Evolutionary conservation across 129 eudicot species (phyloP).

Genomic region (Mikania micrantha): DNA sequence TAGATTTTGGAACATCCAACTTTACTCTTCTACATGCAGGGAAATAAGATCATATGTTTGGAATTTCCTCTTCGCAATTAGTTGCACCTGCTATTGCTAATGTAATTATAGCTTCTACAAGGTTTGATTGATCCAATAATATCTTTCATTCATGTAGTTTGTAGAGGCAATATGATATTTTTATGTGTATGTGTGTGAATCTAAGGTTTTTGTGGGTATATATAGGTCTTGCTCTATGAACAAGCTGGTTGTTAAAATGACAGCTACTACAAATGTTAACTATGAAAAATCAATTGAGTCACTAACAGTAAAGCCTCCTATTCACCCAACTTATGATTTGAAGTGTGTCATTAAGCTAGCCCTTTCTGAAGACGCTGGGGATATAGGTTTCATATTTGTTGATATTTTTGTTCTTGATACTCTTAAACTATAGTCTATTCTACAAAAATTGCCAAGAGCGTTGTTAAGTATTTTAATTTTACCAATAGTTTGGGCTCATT

Average conservation of each 20-base stretch:
- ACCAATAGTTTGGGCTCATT: background rate
- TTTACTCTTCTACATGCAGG: slow-evolving; percentile 13
- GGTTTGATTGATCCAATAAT: slow-evolving; percentile 17
- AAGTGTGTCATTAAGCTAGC: slow-evolving; percentile 77
- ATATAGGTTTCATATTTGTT: slow-evolving; percentile 72
- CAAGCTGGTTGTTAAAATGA: slow-evolving; percentile 52
- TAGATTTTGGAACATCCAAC: background rate
- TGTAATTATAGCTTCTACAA: slow-evolving; percentile 29
- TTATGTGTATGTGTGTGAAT: background rate
- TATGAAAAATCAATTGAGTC: slow-evolving; percentile 30
- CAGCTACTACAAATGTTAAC: slow-evolving; percentile 32
- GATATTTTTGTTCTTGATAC: background rate
- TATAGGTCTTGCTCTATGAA: slow-evolving; percentile 11
- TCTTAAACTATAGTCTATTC: slow-evolving; percentile 30
- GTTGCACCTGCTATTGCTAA: slow-evolving; percentile 17
- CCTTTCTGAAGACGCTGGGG: slow-evolving; percentile 91
- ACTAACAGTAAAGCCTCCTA: slow-evolving; percentile 51
- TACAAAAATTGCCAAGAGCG: background rate
- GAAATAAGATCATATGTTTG: slow-evolving; percentile 20
- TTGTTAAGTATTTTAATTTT: background rate
- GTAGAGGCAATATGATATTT: background rate
- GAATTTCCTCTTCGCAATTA: slow-evolving; percentile 15
- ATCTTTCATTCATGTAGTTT: background rate
- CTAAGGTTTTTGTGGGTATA: background rate
- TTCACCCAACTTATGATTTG: slow-evolving; percentile 89